Conservation (phyloP, 164 flowering plant species). For the Chimonanthus praecox region DNA sequence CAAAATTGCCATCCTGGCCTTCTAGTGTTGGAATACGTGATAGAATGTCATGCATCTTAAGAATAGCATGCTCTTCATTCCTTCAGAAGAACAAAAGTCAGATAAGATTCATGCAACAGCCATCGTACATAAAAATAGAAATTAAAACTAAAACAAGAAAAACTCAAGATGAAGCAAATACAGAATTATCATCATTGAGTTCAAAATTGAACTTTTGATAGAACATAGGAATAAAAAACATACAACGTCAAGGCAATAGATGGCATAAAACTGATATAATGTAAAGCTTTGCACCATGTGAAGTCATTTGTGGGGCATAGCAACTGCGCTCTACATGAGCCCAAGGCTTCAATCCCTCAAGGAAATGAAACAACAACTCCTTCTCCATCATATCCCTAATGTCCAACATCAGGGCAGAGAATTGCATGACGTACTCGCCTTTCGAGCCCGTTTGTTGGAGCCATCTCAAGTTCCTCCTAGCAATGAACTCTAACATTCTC, state of each 20-base stretch:
- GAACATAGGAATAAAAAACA: background rate
- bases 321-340: too few species aligned
- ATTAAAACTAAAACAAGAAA: too few species aligned
- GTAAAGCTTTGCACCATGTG: background rate
- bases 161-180: background rate
- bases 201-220: background rate
- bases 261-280: background rate
- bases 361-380: too few species aligned
- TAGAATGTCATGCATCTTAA: constrained; percentile 46
- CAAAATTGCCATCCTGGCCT: constrained; percentile 27
- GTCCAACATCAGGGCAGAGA: too few species aligned
- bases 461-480: too few species aligned
- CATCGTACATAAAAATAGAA: background rate
- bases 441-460: too few species aligned
- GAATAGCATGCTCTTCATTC: constrained; percentile 42
- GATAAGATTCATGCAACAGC: background rate
- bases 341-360: too few species aligned
- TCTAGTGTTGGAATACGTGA: constrained; percentile 48
- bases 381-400: too few species aligned
- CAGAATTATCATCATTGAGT: background rate
- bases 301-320: too few species aligned
- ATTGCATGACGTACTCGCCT: too few species aligned
- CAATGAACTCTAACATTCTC: too few species aligned
- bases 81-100: constrained; percentile 13
- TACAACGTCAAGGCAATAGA: background rate